Evolutionary conservation across 768 basidiomycete genomes (phyloP).

Genomic region (Gloeostereum incarnatum): DNA sequence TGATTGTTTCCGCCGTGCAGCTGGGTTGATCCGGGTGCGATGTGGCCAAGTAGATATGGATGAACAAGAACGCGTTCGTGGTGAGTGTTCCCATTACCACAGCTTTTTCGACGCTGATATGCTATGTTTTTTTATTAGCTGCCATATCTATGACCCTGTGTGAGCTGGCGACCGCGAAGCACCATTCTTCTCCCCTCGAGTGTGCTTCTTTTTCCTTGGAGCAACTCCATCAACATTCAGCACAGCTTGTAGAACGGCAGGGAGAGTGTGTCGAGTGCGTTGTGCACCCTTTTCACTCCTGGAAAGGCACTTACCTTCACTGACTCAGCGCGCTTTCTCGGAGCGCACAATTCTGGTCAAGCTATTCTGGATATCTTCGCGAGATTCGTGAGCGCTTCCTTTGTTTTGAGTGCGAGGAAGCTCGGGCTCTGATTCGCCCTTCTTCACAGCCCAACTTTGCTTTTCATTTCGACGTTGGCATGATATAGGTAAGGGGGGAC

Average conservation of each 20-base stretch:
- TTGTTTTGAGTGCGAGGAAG: background rate
- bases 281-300: background rate
- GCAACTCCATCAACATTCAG: no score
- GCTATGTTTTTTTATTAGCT: constrained; percentile 24
- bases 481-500: constrained; percentile 48
- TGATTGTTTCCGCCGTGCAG: constrained; percentile 56
- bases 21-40: constrained; percentile 31
- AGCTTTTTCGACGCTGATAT: background rate
- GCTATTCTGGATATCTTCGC: constrained; percentile 75
- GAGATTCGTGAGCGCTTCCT: constrained; percentile 50
- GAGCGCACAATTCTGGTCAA: constrained; percentile 80
- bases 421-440: constrained; percentile 1
- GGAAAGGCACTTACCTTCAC: background rate
- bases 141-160: constrained; percentile 75
- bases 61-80: constrained; percentile 52
- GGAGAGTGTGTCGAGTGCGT: constrained; percentile 46
- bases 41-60: constrained; percentile 52
- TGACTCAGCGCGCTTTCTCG: constrained; percentile 53
- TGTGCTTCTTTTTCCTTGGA: constrained; percentile 31
- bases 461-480: constrained; percentile 66
- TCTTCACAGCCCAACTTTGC: constrained; percentile 57
- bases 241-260: constrained; percentile 18
- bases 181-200: constrained; percentile 60
- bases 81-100: constrained; percentile 19
- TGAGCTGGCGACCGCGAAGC: constrained; percentile 66